phyloP scores from a whole-genome alignment of 139 green algal species.

The Yamagishiella unicocca region DNA sequence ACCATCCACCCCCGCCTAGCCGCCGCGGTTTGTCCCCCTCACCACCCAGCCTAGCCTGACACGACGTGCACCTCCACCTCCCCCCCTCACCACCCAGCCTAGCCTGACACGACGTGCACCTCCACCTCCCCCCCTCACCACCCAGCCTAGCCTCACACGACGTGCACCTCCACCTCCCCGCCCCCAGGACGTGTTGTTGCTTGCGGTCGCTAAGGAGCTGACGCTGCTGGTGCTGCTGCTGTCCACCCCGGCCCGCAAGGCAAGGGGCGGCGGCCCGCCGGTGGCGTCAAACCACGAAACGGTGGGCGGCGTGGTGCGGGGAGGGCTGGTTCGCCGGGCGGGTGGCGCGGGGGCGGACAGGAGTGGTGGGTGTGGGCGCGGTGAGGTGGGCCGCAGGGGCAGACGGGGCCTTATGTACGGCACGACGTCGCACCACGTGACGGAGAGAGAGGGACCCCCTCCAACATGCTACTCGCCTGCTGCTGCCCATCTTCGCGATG shows the following conservation, averaged over 20 bases:
- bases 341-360: not conserved
- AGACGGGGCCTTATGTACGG: too few relatives aligned
- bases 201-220: not conserved
- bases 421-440: too few relatives aligned
- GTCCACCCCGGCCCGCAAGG: not conserved
- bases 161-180: not conserved
- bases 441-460: too few relatives aligned
- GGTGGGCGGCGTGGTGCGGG: not conserved
- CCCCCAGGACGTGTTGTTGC: constrained; percentile 30
- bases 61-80: not conserved
- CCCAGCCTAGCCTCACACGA: not conserved
- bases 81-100: not conserved
- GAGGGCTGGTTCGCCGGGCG: not conserved
- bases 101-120: not conserved
- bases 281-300: not conserved
- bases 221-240: not conserved
- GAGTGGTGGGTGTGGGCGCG: not conserved
- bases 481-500: too few relatives aligned
- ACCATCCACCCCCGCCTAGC: too few relatives aligned
- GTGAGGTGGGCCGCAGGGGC: not conserved
- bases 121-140: not conserved
- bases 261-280: not conserved
- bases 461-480: too few relatives aligned
- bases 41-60: not conserved
- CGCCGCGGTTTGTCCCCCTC: too few relatives aligned